Percentiles rank a stretch among this genome's conserved stretches.
phyloP scores from a whole-genome alignment of 441 rosid genomes.

The Populus trichocarpa region DNA sequence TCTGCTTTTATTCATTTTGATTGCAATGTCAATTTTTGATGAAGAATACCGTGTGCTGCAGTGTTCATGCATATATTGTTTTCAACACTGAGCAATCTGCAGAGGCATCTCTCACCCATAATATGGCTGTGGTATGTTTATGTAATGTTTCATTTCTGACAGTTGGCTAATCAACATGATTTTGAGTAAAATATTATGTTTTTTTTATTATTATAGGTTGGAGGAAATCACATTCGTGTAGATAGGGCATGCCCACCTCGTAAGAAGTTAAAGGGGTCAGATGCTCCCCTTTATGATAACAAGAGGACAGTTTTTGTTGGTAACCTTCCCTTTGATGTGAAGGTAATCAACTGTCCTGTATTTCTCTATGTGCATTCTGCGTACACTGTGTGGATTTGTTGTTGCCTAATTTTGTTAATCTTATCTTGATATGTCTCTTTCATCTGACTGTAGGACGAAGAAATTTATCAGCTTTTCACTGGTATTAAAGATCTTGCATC shows the following conservation, averaged over 20 bases:
- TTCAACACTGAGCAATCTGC: slow-evolving; percentile 82
- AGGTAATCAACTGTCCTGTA: slow-evolving; percentile 42
- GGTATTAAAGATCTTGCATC: slow-evolving; percentile 54
- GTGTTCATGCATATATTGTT: slow-evolving; percentile 91
- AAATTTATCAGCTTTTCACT: slow-evolving; percentile 75
- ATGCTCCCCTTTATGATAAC: slow-evolving; percentile 58
- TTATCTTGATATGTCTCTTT: slow-evolving; percentile 3
- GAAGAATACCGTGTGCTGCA: slow-evolving; percentile 29
- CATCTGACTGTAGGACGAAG: slow-evolving; percentile 65
- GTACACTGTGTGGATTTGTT: background rate
- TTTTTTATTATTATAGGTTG: background rate
- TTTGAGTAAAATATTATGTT: background rate
- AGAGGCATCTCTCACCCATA: slow-evolving; percentile 69
- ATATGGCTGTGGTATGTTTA: slow-evolving; percentile 73
- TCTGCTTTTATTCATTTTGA: background rate
- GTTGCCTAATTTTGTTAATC: background rate
- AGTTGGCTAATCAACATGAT: background rate
- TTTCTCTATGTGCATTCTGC: background rate
- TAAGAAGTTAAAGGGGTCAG: slow-evolving; percentile 70
- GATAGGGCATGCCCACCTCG: slow-evolving; percentile 98
- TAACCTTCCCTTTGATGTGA: slow-evolving; percentile 93
- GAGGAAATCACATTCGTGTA: slow-evolving; percentile 78
- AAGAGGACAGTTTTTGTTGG: slow-evolving; percentile 88
- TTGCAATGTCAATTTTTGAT: background rate
- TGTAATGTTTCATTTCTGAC: slow-evolving; percentile 9